Evolutionary conservation across 768 basidiomycete genomes (phyloP), one percentile per base, ranked within the genome.

Genomic region (Collybia sordida): DNA sequence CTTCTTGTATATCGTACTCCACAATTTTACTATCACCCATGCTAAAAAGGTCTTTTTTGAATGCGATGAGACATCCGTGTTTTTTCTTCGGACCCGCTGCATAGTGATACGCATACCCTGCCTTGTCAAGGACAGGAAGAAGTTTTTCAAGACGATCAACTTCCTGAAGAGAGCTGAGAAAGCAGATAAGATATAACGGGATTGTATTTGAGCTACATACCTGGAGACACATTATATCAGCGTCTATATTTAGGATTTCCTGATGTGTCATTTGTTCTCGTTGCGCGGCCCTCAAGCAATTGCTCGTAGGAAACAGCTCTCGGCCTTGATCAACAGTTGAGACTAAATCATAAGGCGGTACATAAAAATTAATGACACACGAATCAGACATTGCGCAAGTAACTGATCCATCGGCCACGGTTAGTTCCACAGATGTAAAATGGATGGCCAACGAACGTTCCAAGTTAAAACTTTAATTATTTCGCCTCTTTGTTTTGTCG

Each of bases 211-310:
- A 21, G 34, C 12, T 27, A 19, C 15, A 46, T 64, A 88, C 93
- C 75, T 97, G 94, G 38, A 97, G 77, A 63, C 93, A 96, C 38
- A 93, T 67, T 21, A 97, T 79, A 65, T 95, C 90, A 2, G 89
- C 83, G n/a, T 79, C 60, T 50, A 88, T 81, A 2, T 78, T 77
- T 14, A 81, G 66, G n/a, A 96, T 75, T 65, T 97, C 95, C 42
- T 75, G 72, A 51, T 83, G 78, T 12, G 93, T 70, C 88, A 94
- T 88, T 14, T 81, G 79, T 57, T 83, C 82, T 53, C 94, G 76
- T 62, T 88, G 83, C 18, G 60, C 63, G 41, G 83, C 86, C 66
- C 90, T 92, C 41, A 95, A 72, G 61, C 91, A 93, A 60, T 90
- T 82, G 57, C 89, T 90, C n/a, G 77, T 83, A 1, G 92, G 91